These are phyloP conservation scores for Knoxia roxburghii DNA, from an alignment of 257 asterid species.

Conservation along the genomic window DNA sequence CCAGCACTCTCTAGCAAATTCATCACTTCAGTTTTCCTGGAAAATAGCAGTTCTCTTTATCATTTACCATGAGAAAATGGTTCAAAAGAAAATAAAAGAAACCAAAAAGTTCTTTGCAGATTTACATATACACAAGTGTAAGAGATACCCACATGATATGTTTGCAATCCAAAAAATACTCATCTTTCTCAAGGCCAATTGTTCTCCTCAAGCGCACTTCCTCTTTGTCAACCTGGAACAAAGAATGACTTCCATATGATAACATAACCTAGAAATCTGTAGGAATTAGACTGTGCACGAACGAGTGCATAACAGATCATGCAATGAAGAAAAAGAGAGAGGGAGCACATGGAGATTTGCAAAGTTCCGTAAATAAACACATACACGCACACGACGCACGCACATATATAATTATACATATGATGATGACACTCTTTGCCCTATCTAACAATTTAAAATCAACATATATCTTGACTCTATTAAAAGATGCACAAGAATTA, in stretches of 20 bases:
- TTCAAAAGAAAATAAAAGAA: slow-evolving; percentile 12
- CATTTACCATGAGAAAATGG: slow-evolving; percentile 14
- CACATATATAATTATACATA: too few species aligned
- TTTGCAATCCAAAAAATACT: slow-evolving; percentile 95
- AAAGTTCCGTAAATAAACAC: background rate
- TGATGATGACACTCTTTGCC: background rate
- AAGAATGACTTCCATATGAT: slow-evolving; percentile 11
- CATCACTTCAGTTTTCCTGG: slow-evolving; percentile 98
- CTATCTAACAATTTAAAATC: background rate
- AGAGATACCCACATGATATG: slow-evolving; percentile 82
- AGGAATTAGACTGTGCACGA: background rate
- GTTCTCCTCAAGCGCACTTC: slow-evolving; percentile 98
- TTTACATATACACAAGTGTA: background rate
- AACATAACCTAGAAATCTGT: background rate
- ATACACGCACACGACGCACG: too few species aligned
- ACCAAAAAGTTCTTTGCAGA: slow-evolving; percentile 9
- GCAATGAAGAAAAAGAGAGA: background rate
- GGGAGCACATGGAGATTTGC: background rate
- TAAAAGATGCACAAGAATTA: background rate
- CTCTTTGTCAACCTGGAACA: slow-evolving; percentile 83
- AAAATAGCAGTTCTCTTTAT: slow-evolving; percentile 25
- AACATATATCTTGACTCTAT: background rate
- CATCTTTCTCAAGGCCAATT: slow-evolving; percentile 90
- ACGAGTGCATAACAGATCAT: background rate
- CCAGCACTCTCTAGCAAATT: slow-evolving; percentile 99